phyloP scores from a whole-genome alignment of 179 eudicot genomes.

The Drosera spatulata region DNA sequence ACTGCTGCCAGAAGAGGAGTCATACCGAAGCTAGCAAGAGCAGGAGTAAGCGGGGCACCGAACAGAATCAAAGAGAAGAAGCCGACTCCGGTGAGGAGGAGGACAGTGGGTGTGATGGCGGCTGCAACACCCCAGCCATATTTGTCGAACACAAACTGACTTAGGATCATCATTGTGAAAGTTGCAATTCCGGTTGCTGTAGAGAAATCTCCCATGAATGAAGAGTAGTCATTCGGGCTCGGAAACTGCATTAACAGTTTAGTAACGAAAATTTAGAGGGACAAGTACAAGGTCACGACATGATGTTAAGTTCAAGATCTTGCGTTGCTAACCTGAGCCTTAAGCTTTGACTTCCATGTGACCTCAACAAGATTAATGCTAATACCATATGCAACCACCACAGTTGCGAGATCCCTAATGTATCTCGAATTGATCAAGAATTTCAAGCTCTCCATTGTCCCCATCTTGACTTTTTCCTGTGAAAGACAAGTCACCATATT shows the following conservation, averaged over 20 bases:
- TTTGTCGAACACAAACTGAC: slow-evolving; percentile 62
- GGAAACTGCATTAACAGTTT: slow-evolving; percentile 52
- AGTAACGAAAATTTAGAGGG: too few relatives aligned
- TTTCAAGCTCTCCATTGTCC: too few relatives aligned
- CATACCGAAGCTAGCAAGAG: slow-evolving; percentile 56
- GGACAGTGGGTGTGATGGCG: slow-evolving; percentile 86
- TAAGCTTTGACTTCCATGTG: slow-evolving; percentile 99
- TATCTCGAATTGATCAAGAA: too few relatives aligned
- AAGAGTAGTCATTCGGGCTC: slow-evolving; percentile 90
- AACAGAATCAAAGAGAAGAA: slow-evolving; percentile 26
- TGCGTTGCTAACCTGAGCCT: slow-evolving; percentile 70
- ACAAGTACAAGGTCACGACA: background rate
- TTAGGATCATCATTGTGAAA: slow-evolving; percentile 87
- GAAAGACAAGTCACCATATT: too few relatives aligned
- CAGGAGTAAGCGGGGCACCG: slow-evolving; percentile 63
- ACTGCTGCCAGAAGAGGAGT: slow-evolving; percentile 98
- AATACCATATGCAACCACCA: slow-evolving; percentile 97
- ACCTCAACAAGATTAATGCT: slow-evolving; percentile 97
- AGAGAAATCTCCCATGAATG: slow-evolving; percentile 99
- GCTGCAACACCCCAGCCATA: slow-evolving; percentile 62
- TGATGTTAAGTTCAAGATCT: background rate
- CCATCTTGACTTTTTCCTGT: too few relatives aligned
- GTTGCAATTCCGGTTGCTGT: slow-evolving; percentile 95
- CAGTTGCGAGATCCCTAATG: slow-evolving; percentile 2
- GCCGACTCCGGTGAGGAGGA: slow-evolving; percentile 65